A percentile compares a stretch with the other conserved stretches of the same genome.
phyloP scores from a whole-genome alignment of 2,329 filamentous ascomycete genomes.

The Coniella vitis region DNA sequence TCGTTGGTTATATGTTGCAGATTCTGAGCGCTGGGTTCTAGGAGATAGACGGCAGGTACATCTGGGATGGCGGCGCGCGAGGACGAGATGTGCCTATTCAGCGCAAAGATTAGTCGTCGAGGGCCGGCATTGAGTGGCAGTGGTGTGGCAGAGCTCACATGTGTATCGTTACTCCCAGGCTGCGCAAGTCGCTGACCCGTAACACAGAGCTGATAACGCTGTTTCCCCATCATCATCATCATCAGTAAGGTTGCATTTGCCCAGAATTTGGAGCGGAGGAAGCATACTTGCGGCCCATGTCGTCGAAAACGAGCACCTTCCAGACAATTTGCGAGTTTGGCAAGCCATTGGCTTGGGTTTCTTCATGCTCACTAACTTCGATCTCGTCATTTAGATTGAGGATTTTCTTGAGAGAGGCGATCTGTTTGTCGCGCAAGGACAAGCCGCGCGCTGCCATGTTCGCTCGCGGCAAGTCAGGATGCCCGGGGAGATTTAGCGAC shows the following conservation, averaged over 20 bases:
- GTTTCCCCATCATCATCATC: conserved; percentile 27
- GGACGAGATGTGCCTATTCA: conserved; percentile 66
- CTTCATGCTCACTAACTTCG: conserved; percentile 53
- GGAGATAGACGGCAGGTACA: conserved; percentile 91
- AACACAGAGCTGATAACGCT: conserved; percentile 90
- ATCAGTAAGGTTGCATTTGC: conserved; percentile 4
- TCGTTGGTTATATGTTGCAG: conserved; percentile 78
- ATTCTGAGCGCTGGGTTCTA: conserved; percentile 80
- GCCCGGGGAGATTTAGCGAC: background rate
- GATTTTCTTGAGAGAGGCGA: conserved; percentile 91
- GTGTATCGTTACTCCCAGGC: conserved; percentile 95
- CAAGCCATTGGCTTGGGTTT: conserved; percentile 56
- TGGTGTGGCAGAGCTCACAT: conserved; percentile 50
- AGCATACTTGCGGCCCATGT: conserved; percentile 25
- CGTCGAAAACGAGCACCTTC: conserved; percentile 96
- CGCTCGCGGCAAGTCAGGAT: conserved; percentile 7
- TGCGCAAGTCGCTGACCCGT: conserved; percentile 83
- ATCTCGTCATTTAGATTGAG: conserved; percentile 83
- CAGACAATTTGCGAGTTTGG: conserved; percentile 78
- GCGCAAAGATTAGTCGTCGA: conserved; percentile 1
- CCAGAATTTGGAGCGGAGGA: background rate
- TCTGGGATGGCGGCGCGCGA: conserved; percentile 87
- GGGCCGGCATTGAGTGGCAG: background rate
- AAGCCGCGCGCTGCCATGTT: conserved; percentile 40
- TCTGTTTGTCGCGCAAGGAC: conserved; percentile 45